A percentile compares a stretch with the other conserved stretches of the same genome.
These are phyloP conservation scores for Peziza echinospora DNA, from an alignment of 495 filamentous ascomycete genomes.

Conservation along the genomic window DNA sequence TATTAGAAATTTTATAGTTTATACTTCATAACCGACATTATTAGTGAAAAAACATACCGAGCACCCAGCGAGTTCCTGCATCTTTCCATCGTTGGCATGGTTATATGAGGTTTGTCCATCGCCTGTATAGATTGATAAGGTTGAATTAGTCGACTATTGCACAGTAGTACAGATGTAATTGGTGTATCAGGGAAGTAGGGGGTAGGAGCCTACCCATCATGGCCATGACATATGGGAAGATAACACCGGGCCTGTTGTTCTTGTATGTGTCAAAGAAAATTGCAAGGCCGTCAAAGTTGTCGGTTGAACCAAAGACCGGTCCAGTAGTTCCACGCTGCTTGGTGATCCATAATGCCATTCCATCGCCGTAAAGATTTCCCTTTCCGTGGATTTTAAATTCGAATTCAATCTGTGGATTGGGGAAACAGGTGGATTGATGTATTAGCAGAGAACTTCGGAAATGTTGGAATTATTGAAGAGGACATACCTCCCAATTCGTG, in stretches of 20 bases:
- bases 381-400: constrained; percentile 78
- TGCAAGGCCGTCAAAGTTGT: constrained; percentile 85
- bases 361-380: constrained; percentile 83
- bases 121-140: constrained; percentile 13
- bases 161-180: not conserved
- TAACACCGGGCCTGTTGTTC: constrained; percentile 87
- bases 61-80: constrained; percentile 79
- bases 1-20: constrained; percentile 1
- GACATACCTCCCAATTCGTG: not conserved
- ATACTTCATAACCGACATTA: not conserved
- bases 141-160: not conserved
- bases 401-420: constrained; percentile 47
- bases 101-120: constrained; percentile 81
- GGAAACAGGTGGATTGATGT: not conserved
- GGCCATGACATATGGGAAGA: constrained; percentile 97
- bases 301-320: constrained; percentile 68
- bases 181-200: not conserved
- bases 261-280: constrained; percentile 99
- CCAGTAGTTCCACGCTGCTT: constrained; percentile 67
- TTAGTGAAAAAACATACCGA: constrained; percentile 36
- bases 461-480: not conserved
- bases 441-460: not conserved
- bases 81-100: constrained; percentile 86
- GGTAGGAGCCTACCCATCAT: constrained; percentile 49
- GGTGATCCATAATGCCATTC: constrained; percentile 96